Percentiles rank a stretch among this genome's conserved stretches.
Evolutionary conservation across 257 asterid species (phyloP).

Genomic region (Gardenia jasminoides): DNA sequence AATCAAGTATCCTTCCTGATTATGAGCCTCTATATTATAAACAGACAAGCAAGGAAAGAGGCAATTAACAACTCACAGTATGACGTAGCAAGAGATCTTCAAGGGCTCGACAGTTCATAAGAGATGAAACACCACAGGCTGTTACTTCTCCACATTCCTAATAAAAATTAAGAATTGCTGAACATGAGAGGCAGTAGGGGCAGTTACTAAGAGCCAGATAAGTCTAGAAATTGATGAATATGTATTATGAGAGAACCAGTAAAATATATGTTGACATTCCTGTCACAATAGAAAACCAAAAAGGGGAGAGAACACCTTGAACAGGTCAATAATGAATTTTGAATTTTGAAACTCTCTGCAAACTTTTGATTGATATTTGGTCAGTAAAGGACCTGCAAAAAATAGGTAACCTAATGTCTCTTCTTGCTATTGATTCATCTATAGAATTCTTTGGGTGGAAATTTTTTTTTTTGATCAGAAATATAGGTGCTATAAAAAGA

Average conservation of each 20-base stretch:
- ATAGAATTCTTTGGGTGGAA: neutral
- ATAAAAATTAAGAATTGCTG: conserved; percentile 14
- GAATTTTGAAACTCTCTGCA: neutral
- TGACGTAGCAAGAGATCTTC: conserved; percentile 80
- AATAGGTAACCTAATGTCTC: neutral
- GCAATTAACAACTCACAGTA: conserved; percentile 47
- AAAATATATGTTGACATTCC: neutral
- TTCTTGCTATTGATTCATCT: neutral
- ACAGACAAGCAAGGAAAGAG: conserved; percentile 3
- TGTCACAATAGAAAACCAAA: neutral
- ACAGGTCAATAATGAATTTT: neutral
- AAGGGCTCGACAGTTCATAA: conserved; percentile 72
- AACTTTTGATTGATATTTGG: neutral
- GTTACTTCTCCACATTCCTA: conserved; percentile 90
- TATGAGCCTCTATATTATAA: neutral
- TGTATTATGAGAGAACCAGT: neutral
- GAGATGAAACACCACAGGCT: conserved; percentile 51
- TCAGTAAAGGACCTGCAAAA: neutral
- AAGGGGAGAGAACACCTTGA: too few species aligned
- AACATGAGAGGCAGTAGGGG: neutral
- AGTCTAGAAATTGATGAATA: neutral
- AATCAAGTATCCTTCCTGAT: neutral
- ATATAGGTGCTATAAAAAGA: neutral
- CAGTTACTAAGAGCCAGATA: neutral
- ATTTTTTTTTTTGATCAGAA: too few species aligned